Evolutionary conservation across 805 yeast genomes (phyloP).

Genomic region (Wilhelminamyces savonicus): DNA sequence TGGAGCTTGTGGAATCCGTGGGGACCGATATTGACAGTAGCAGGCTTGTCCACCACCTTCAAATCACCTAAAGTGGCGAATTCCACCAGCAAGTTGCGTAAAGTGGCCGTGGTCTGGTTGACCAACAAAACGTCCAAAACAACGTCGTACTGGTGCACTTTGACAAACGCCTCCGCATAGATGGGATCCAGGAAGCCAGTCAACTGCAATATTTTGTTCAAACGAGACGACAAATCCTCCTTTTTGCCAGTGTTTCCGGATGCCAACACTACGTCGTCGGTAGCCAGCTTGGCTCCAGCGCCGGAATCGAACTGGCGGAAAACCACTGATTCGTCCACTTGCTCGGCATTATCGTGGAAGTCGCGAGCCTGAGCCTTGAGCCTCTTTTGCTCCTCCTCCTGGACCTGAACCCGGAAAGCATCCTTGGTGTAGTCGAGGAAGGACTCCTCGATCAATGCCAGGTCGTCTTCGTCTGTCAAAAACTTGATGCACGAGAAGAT

Average conservation of each 20-base stretch:
- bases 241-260: slow-evolving; percentile 43
- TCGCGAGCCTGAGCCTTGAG: slow-evolving; percentile 51
- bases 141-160: slow-evolving; percentile 95
- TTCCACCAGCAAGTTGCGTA: slow-evolving; percentile 87
- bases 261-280: slow-evolving; percentile 57
- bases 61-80: slow-evolving; percentile 95
- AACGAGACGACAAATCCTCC: slow-evolving; percentile 66
- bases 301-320: slow-evolving; percentile 67
- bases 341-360: slow-evolving; percentile 58
- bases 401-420: slow-evolving; percentile 72
- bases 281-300: slow-evolving; percentile 29
- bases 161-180: slow-evolving; percentile 94
- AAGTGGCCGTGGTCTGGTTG: slow-evolving; percentile 87
- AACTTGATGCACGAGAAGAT: slow-evolving; percentile 80
- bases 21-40: slow-evolving; percentile 89
- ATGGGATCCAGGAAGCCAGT: slow-evolving; percentile 99
- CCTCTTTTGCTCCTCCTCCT: slow-evolving; percentile 50
- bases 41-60: slow-evolving; percentile 88
- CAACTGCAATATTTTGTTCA: slow-evolving; percentile 82
- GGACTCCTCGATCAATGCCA: slow-evolving; percentile 51
- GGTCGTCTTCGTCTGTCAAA: slow-evolving; percentile 58
- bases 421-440: slow-evolving; percentile 83
- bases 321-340: slow-evolving; percentile 68
- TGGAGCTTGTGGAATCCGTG: slow-evolving; percentile 91
- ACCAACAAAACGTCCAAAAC: slow-evolving; percentile 89